Percentiles rank a stretch among this genome's conserved stretches.
Conservation (phyloP, 2,329 filamentous ascomycete genomes). For the Fusarium sterilihyphosum region DNA sequence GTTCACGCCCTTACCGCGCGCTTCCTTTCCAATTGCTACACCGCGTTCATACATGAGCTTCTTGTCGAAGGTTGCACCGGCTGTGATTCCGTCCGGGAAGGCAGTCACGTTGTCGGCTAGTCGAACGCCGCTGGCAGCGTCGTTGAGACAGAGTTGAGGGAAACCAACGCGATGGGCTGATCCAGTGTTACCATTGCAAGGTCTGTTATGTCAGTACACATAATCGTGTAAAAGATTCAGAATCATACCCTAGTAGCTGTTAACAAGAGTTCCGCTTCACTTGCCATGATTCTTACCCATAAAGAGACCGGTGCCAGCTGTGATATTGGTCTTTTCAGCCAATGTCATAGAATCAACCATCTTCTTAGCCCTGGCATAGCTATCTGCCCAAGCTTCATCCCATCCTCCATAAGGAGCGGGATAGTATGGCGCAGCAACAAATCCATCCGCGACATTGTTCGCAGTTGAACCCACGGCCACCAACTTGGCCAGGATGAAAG, state of each 20-base stretch:
- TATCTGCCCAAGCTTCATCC: slow-evolving; percentile 72
- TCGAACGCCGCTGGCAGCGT: slow-evolving; percentile 76
- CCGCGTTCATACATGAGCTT: slow-evolving; percentile 74
- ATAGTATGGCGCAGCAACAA: slow-evolving; percentile 68
- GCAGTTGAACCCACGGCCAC: neutral
- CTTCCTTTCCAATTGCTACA: slow-evolving; percentile 75
- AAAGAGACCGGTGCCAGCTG: slow-evolving; percentile 74
- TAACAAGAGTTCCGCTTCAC: neutral
- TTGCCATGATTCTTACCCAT: slow-evolving; percentile 63
- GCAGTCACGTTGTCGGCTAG: slow-evolving; percentile 79
- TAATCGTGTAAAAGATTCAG: fast-evolving
- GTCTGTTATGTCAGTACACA: slow-evolving; percentile 51
- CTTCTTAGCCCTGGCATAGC: slow-evolving; percentile 74
- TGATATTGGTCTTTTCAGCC: slow-evolving; percentile 83
- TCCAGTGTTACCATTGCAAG: slow-evolving; percentile 81
- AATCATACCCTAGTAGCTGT: slow-evolving; percentile 18
- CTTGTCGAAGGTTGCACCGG: slow-evolving; percentile 80
- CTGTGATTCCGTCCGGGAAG: slow-evolving; percentile 82
- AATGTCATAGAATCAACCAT: slow-evolving; percentile 81
- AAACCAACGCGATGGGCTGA: slow-evolving; percentile 76
- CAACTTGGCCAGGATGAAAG: neutral
- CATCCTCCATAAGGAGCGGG: slow-evolving; percentile 79
- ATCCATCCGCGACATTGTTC: slow-evolving; percentile 31
- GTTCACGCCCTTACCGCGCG: slow-evolving; percentile 77
- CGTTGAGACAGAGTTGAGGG: slow-evolving; percentile 76